phyloP scores from a whole-genome alignment of 2,329 filamentous ascomycete genomes.

The Venturia pyrina region DNA sequence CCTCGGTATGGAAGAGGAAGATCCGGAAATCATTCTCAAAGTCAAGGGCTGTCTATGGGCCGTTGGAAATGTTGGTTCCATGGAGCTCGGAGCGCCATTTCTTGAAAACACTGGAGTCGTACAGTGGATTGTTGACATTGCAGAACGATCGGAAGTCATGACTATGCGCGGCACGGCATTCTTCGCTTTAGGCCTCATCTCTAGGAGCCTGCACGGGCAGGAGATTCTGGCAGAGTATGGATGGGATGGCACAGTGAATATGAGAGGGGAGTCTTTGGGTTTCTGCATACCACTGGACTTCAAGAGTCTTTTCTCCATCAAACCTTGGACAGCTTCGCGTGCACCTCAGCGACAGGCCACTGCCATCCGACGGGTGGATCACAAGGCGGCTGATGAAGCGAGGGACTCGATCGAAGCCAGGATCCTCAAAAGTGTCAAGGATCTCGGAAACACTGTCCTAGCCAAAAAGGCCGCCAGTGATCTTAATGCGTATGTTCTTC shows the following conservation, averaged over 20 bases:
- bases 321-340: constrained; percentile 1
- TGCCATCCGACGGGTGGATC: neutral
- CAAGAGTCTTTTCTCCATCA: constrained; percentile 64
- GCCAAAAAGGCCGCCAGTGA: constrained; percentile 80
- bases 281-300: constrained; percentile 78
- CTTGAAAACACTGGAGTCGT: constrained; percentile 85
- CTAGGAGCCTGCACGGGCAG: constrained; percentile 80
- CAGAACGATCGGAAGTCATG: constrained; percentile 79
- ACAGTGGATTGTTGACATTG: constrained; percentile 76
- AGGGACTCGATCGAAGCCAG: constrained; percentile 55
- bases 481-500: constrained; percentile 46
- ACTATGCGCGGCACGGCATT: constrained; percentile 92
- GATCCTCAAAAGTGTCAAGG: constrained; percentile 74
- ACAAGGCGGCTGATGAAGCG: neutral
- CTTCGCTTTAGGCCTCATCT: constrained; percentile 88
- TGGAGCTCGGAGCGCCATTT: constrained; percentile 94
- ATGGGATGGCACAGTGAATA: constrained; percentile 86
- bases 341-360: constrained; percentile 1
- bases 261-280: constrained; percentile 71
- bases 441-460: constrained; percentile 86
- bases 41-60: constrained; percentile 97
- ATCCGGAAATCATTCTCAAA: constrained; percentile 76
- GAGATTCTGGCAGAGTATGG: constrained; percentile 83
- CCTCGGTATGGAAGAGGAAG: constrained; percentile 73
- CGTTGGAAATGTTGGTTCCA: constrained; percentile 93